Percentiles rank a stretch among this genome's conserved stretches.
phyloP scores from a whole-genome alignment of 2,329 filamentous ascomycete genomes.

The Lachnellula arida region DNA sequence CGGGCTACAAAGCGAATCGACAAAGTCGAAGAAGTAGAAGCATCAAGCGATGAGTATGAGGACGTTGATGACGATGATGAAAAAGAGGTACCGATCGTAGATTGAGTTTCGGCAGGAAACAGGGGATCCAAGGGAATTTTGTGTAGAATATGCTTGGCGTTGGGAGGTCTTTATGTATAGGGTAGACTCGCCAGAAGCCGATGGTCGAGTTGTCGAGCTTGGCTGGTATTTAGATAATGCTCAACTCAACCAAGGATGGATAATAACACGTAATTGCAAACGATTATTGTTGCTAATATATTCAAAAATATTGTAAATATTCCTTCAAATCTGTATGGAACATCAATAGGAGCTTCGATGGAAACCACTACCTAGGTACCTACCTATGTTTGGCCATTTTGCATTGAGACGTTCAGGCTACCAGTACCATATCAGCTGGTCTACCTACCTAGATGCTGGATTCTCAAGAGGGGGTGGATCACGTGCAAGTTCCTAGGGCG shows the following conservation, averaged over 20 bases:
- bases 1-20: slow-evolving; percentile 8
- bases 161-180: neutral
- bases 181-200: neutral
- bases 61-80: slow-evolving; percentile 39
- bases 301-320: too few relatives aligned
- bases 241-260: neutral
- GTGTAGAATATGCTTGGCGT: slow-evolving; percentile 9
- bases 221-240: neutral
- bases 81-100: slow-evolving; percentile 20
- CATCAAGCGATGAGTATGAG: slow-evolving; percentile 39
- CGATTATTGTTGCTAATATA: neutral
- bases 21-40: slow-evolving; percentile 11
- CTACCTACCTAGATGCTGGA: too few relatives aligned
- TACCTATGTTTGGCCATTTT: too few relatives aligned
- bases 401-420: too few relatives aligned
- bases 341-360: too few relatives aligned
- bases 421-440: too few relatives aligned
- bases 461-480: too few relatives aligned
- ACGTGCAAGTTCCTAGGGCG: neutral
- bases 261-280: too few relatives aligned
- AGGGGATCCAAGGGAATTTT: slow-evolving; percentile 2
- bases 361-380: too few relatives aligned
- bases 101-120: slow-evolving; percentile 20
- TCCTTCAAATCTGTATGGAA: too few relatives aligned
- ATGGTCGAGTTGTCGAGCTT: neutral